These are phyloP conservation scores for Phytophthora pinifolia DNA, from an alignment of 352 stramenopile species.

Conservation along the genomic window DNA sequence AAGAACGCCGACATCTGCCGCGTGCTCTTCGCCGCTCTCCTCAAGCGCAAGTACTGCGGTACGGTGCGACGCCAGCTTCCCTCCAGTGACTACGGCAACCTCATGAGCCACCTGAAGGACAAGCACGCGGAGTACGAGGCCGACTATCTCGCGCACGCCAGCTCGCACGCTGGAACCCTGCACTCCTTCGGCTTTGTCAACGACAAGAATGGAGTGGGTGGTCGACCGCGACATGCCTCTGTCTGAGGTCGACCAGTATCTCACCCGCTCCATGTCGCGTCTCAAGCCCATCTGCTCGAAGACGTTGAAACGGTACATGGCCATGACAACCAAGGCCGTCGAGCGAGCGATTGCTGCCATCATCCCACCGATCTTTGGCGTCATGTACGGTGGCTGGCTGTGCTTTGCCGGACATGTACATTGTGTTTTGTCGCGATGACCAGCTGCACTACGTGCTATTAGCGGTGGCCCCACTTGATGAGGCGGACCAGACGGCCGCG, in stretches of 20 bases:
- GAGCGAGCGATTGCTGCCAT: not conserved
- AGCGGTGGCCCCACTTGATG: not conserved
- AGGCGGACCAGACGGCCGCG: not conserved
- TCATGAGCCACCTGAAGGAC: slow-evolving; percentile 6
- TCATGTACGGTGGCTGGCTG: slow-evolving; percentile 1
- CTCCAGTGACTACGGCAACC: slow-evolving; percentile 5
- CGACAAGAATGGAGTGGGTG: not conserved
- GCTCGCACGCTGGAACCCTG: not conserved
- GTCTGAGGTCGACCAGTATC: slow-evolving; percentile 6
- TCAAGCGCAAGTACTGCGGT: slow-evolving; percentile 7
- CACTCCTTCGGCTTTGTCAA: not conserved
- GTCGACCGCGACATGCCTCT: slow-evolving; percentile 11
- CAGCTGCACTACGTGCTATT: not conserved
- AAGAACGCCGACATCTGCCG: slow-evolving; percentile 11
- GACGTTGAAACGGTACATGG: slow-evolving; percentile 1
- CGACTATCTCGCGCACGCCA: not conserved
- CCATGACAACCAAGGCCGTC: not conserved
- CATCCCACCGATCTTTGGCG: not conserved
- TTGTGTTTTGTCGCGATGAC: not conserved
- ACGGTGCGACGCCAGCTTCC: not conserved
- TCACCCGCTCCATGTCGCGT: not conserved
- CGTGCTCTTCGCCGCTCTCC: not conserved
- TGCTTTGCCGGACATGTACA: not conserved
- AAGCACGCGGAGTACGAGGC: not conserved
- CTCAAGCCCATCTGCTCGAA: slow-evolving; percentile 9